Percentiles rank a stretch among this genome's conserved stretches.
phyloP scores from a whole-genome alignment of 2,329 filamentous ascomycete species.

The Teratosphaeria gauchensis region DNA sequence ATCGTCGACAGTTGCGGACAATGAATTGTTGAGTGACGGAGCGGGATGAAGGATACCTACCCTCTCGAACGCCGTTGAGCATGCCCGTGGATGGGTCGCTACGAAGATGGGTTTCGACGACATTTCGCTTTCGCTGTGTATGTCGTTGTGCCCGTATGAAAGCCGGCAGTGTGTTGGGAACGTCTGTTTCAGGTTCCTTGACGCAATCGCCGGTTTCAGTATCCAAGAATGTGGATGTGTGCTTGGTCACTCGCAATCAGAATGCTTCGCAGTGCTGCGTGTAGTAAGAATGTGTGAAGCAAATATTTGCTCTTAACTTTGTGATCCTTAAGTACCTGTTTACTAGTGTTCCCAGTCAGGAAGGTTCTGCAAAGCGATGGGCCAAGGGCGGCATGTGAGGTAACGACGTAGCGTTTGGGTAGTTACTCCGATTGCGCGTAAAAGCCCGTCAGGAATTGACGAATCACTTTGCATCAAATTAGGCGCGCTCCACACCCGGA shows the following conservation, averaged over 20 bases:
- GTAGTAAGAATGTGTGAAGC: neutral
- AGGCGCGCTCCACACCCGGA: neutral
- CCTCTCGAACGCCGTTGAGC: slow-evolving; percentile 93
- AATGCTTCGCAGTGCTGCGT: neutral
- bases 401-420: neutral
- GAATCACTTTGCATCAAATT: neutral
- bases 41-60: slow-evolving; percentile 41
- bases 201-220: neutral
- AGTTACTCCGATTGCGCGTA: neutral
- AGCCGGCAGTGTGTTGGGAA: neutral
- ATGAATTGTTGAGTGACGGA: neutral
- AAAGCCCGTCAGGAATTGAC: neutral
- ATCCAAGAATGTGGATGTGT: neutral
- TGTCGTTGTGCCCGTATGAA: slow-evolving; percentile 3
- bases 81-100: slow-evolving; percentile 86
- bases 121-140: slow-evolving; percentile 39
- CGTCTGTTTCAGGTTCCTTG: neutral
- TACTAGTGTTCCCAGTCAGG: neutral
- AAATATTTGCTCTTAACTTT: neutral
- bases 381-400: neutral
- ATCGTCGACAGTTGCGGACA: neutral
- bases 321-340: neutral
- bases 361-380: neutral
- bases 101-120: slow-evolving; percentile 78
- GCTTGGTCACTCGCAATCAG: neutral